phyloP scores from a whole-genome alignment of 179 eudicot species.

The Spergularia azorica region DNA sequence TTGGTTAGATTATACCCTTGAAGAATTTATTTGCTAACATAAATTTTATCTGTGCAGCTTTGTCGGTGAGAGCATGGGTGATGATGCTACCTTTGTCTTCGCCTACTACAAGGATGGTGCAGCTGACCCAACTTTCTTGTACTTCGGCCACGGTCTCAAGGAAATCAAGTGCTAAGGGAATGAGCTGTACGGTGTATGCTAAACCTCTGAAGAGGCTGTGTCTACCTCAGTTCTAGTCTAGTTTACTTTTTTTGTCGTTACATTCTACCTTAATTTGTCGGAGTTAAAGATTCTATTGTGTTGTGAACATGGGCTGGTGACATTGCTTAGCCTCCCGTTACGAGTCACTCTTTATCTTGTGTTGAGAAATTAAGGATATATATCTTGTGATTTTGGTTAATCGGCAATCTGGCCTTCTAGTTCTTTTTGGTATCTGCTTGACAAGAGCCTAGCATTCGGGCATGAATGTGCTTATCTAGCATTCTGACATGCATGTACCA shows the following conservation, averaged over 20 bases:
- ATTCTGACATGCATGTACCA: no score
- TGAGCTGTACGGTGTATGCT: neutral
- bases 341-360: conserved; percentile 10
- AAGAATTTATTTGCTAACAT: neutral
- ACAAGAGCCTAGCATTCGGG: no score
- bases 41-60: conserved; percentile 30
- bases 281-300: neutral
- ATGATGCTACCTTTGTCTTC: conserved; percentile 33
- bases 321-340: conserved; percentile 2
- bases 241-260: neutral
- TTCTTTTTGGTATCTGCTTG: no score
- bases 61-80: conserved; percentile 50
- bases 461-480: no score
- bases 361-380: conserved; percentile 22
- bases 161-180: conserved; percentile 42
- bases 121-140: conserved; percentile 47
- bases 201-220: neutral
- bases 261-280: neutral
- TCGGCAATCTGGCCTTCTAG: no score
- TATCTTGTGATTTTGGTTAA: conserved; percentile 1
- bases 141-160: conserved; percentile 43
- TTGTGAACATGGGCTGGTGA: conserved; percentile 8
- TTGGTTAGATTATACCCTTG: no score
- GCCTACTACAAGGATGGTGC: conserved; percentile 55
- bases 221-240: neutral